Base-by-base conservation (phyloP, 2,329 filamentous ascomycete genomes). In the Nigrospora sphaerica region DNA sequence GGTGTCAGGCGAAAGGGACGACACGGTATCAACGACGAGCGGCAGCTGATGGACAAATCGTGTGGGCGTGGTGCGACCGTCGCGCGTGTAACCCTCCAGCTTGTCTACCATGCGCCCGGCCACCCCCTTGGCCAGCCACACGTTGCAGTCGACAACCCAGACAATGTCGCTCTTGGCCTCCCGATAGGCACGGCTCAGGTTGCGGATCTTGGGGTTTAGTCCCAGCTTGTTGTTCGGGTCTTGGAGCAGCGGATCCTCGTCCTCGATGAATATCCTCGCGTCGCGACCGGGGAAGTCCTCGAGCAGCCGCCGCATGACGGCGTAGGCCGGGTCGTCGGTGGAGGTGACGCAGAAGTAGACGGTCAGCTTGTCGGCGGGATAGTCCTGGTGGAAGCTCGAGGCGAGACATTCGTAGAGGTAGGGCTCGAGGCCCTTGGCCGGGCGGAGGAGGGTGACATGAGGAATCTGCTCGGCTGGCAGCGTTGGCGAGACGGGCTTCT, bases 191-290 rank as follows among this genome's bases (percentile, higher is more conserved):
- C 89, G 80, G 62, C 91, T 96, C 74, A 97, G 88, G 63, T 98
- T 98, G 43, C 93, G 78, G 56, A 98, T 95, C 72, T 98, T 98
- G n/a, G 93, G 93, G 60, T 98, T 98, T 1, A 93, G 93, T 0
- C 95, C 95, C 47, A 97, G 75, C 42, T 67, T 58, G 40, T 74
- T 66, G 45, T 74, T 75, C 32, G 71, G 57, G 31, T 74, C 76
- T 45, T 80, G 76, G 10, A 95, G 70, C 31, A 81, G 64, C 1
- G 86, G 81, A 61, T 95, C 90, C 49, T 95, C 86, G 42, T 86
- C 80, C 68, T 96, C 92, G 41, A 96, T 74, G 12, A 91, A 75
- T 4, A 97, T 73, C 44, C 75, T 77, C 2, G 81, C 84, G 66
- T 95, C 84, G 55, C 81, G 77, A 12, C 70, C 65, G 0, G 87